Evolutionary conservation across 345 rosid species (phyloP), one percentile per base, ranked within the genome.

Genomic region (Excoecaria cochinchinensis): DNA sequence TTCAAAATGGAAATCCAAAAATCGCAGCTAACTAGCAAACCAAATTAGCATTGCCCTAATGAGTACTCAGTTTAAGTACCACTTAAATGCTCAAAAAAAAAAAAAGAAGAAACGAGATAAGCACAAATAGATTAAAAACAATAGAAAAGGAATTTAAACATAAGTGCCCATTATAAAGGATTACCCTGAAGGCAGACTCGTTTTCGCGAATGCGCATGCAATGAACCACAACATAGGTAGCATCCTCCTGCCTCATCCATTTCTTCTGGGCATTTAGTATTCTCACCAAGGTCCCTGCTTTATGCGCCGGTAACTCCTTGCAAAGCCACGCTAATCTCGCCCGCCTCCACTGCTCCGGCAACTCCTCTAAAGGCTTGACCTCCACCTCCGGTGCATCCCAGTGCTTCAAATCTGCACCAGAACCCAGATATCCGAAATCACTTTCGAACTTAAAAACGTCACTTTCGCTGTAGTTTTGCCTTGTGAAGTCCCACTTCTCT

Each of bases 291-390:
- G 94, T 89, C 59, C 90, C 95, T 46, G 89, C 77, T 75, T 87
- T 91, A 22, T 92, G 93, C 53, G 90, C 78, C 5, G 97, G 97
- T 64, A 91, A 81, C 74, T 95, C 91, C 76, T 92, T 92, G 77
- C 97, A 94, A 17, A 94, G 89, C 99, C 99, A 91, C 0, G 97
- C 99, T 55, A 95, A 78, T 86, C 86, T 92, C 52, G 97, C 78
- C 47, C 97, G 82, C 83, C 95, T 81, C 97, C 97, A 95, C 59
- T 92, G 91, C 82, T 91, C 97, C 24, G 93, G 94, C 8, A 91
- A 73, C 78, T 93, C 95, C 81, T 83, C 90, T 77, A 91, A 76
- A 59, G 89, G 91, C 83, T 16, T 87, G 22, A 92, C 91, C 80
- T 91, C 91, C 51, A 92, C 66, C 51, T 58, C 84, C 31, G 91